Evolutionary conservation across 805 yeast genomes (phyloP).

Genomic region (Metschnikowia similis): DNA sequence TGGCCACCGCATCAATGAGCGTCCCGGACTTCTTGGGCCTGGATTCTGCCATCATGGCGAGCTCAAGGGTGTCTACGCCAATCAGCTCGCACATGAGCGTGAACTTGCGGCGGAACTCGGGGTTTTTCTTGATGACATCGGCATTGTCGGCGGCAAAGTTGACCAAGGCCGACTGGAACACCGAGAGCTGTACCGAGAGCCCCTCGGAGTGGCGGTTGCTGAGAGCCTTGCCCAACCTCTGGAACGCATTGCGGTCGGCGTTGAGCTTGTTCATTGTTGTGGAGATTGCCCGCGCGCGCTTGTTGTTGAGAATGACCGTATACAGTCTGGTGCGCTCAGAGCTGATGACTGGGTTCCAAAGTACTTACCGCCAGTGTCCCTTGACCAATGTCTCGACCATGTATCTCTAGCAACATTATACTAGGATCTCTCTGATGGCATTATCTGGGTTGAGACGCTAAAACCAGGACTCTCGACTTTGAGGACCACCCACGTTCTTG

Average conservation of each 20-base stretch:
- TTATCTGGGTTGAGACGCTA: too few relatives aligned
- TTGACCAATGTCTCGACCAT: too few relatives aligned
- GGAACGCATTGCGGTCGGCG: constrained; percentile 28
- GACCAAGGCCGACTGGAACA: constrained; percentile 73
- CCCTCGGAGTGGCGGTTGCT: constrained; percentile 54
- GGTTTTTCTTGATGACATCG: constrained; percentile 58
- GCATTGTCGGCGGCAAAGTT: constrained; percentile 72
- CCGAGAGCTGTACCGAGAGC: constrained; percentile 64
- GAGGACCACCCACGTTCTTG: too few relatives aligned
- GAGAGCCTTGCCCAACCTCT: constrained; percentile 48
- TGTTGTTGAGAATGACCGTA: too few relatives aligned
- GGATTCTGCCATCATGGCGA: constrained; percentile 27
- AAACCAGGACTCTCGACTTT: too few relatives aligned
- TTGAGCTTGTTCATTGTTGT: constrained; percentile 2
- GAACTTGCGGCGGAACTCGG: constrained; percentile 65
- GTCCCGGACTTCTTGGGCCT: constrained; percentile 34
- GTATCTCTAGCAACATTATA: too few relatives aligned
- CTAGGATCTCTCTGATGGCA: too few relatives aligned
- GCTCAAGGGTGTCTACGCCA: constrained; percentile 76
- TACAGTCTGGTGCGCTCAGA: too few relatives aligned
- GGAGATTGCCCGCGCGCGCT: background rate
- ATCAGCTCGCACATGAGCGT: constrained; percentile 71
- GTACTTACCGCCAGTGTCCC: too few relatives aligned
- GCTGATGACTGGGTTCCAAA: too few relatives aligned
- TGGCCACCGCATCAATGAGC: constrained; percentile 63